Percentiles rank a stretch among this genome's conserved stretches.
Evolutionary conservation across 805 yeast species (phyloP).

Genomic region (Metschnikowia continentalis): DNA sequence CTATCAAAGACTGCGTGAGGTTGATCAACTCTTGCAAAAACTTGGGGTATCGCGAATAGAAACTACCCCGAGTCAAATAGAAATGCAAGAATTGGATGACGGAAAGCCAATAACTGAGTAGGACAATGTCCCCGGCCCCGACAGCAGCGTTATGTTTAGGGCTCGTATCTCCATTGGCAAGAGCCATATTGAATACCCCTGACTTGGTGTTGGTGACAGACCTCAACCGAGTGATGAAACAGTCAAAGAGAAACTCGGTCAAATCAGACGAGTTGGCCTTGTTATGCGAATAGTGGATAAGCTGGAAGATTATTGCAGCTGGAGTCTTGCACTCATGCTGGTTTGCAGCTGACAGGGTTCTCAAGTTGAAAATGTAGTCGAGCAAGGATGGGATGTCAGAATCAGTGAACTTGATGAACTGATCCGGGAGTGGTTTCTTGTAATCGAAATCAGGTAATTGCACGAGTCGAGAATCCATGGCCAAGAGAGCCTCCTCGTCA

Average conservation of each 20-base stretch:
- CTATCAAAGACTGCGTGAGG: conserved; percentile 54
- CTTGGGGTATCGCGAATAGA: conserved; percentile 52
- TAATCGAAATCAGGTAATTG: conserved; percentile 49
- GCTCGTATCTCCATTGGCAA: conserved; percentile 17
- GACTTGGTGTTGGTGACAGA: conserved; percentile 57
- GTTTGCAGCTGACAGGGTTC: conserved; percentile 31
- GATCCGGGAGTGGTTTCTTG: conserved; percentile 50
- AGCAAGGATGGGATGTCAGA: conserved; percentile 47
- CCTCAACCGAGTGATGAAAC: conserved; percentile 59
- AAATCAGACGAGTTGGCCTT: conserved; percentile 52
- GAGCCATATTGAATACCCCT: conserved; percentile 49
- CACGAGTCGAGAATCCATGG: conserved; percentile 26
- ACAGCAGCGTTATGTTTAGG: conserved; percentile 9
- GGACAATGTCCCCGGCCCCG: conserved; percentile 60
- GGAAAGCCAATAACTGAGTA: conserved; percentile 84
- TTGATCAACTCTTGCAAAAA: conserved; percentile 55
- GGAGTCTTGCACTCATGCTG: conserved; percentile 55
- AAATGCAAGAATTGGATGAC: conserved; percentile 72
- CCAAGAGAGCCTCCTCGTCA: conserved; percentile 25
- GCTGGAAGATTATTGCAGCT: conserved; percentile 66
- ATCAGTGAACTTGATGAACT: conserved; percentile 60
- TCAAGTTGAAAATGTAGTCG: conserved; percentile 44
- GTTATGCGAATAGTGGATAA: conserved; percentile 63
- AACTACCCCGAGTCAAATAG: conserved; percentile 63
- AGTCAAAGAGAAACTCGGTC: conserved; percentile 55